Base-by-base conservation (phyloP, 495 filamentous ascomycete species). In the Lasiosphaeria ovina region DNA sequence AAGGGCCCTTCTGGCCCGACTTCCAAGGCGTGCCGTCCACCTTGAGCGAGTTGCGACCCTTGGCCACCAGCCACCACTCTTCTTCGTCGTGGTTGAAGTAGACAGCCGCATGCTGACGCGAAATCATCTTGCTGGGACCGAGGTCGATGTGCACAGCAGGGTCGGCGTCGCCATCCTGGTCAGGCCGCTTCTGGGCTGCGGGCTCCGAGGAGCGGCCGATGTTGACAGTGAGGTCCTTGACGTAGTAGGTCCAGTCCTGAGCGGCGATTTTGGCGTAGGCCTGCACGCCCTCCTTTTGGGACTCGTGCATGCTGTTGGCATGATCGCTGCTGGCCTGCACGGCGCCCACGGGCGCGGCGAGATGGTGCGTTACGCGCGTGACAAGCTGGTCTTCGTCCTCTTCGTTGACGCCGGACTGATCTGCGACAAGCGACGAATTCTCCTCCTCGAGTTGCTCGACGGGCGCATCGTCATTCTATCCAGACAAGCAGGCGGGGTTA, bases 191-290 rank as follows among this genome's bases (percentile, higher is more conserved):
- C 45, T 74, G 66, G 58, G 72, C 51, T 44, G 70, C 59, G 42
- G 74, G 76, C 61, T 93, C 89, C 24, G 88, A 85, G 35, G 87
- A 86, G 61, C 93, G 86, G 11, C 94, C 94, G 64, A 98, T 96
- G 59, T 89, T 88, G 69, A 96, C 84, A 56, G 83, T 81, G 51
- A 92, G 81, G 34, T 85, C 85, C 62, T 88, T 89, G 62, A 98
- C 86, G 72, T 92, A 97, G 74, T 91, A 98, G 9, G 93, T 97
- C 94, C 94, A 98, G 67, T 91, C 88, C 57, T 85, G 83, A 38
- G 92, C 94, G 42, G 91, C 87, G 61, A 98, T 89, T 75, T 96
- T 97, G 14, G 94, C 94, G 72, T 93, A 98, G 17, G 95, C 94
- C 66, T 88, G 85, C 64, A 92, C 87, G 34, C 87, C 88, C 57